These are phyloP conservation scores for Galerina sulciceps DNA, from an alignment of 768 basidiomycete species.

Conservation along the genomic window DNA sequence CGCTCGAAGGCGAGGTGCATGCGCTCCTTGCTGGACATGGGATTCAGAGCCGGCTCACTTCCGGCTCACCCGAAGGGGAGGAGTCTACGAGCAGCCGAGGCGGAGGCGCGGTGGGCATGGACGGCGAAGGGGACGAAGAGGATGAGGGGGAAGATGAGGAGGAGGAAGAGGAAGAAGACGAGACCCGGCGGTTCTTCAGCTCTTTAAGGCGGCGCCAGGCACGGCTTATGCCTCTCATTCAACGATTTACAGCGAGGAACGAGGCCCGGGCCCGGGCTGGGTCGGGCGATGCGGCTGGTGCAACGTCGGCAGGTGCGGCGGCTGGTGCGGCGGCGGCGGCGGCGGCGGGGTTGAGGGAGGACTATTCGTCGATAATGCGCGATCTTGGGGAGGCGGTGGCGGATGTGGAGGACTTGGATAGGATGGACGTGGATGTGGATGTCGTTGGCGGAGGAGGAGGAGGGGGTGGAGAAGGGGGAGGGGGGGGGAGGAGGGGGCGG, in stretches of 20 bases:
- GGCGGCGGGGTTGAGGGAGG: not conserved
- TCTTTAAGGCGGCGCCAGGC: too few species aligned
- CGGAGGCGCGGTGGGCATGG: not conserved
- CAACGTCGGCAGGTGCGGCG: not conserved
- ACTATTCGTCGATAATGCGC: conserved; percentile 22
- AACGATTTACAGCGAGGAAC: conserved; percentile 7
- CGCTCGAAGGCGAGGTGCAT: conserved; percentile 61
- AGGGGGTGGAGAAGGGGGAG: conserved; percentile 20
- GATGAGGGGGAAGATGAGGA: not conserved
- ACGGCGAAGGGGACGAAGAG: conserved; percentile 11
- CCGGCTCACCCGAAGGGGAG: too few species aligned
- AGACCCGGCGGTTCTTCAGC: not conserved
- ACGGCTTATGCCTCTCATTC: too few species aligned
- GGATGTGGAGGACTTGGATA: conserved; percentile 19
- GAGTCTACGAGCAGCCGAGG: not conserved
- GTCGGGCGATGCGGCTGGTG: conserved; percentile 12
- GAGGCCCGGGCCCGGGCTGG: conserved; percentile 7
- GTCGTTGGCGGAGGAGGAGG: conserved; percentile 11
- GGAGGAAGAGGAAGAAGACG: not conserved
- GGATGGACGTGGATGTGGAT: conserved; percentile 18
- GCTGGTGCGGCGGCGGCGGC: not conserved
- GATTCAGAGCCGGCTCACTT: conserved; percentile 36
- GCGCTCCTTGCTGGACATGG: conserved; percentile 56
- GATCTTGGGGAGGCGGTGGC: conserved; percentile 19
- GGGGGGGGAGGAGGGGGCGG: conserved; percentile 13